Percentiles rank a stretch among this genome's conserved stretches.
Conservation (phyloP, 164 flowering plant genomes). For the Stephania cephalantha region DNA sequence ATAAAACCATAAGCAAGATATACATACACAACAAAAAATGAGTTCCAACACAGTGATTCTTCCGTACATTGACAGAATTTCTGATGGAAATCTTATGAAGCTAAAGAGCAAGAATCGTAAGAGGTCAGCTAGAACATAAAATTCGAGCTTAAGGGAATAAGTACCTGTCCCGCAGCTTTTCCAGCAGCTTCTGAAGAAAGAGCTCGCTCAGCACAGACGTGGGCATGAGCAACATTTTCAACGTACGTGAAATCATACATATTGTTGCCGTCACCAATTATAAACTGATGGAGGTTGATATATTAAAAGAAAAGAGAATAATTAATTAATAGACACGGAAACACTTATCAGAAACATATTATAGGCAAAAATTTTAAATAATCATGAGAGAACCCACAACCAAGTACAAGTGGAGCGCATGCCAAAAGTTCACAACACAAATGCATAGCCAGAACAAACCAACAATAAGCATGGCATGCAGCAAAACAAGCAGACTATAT, state of each 20-base stretch:
- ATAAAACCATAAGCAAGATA: neutral
- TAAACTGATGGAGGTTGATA: constrained; percentile 46
- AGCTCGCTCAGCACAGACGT: constrained; percentile 92
- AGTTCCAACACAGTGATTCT: neutral
- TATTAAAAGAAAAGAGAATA: constrained; percentile 3
- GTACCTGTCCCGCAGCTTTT: constrained; percentile 90
- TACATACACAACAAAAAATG: neutral
- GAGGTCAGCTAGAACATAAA: neutral
- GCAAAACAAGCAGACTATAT: too few species aligned
- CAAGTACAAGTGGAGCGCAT: neutral
- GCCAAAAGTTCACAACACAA: neutral
- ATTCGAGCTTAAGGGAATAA: neutral
- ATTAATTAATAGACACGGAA: neutral
- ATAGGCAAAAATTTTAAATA: constrained; percentile 7
- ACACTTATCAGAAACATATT: neutral
- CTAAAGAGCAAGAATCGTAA: neutral
- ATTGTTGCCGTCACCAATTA: constrained; percentile 91
- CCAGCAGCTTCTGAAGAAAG: constrained; percentile 68
- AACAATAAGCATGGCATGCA: too few species aligned
- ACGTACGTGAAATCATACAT: constrained; percentile 89
- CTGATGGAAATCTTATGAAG: neutral
- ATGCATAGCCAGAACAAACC: too few species aligned
- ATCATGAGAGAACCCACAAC: neutral
- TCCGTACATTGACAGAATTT: neutral
- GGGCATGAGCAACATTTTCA: constrained; percentile 95